Evolutionary conservation across 371 early-diverging fungal species (phyloP).

Genomic region (Mortierella sp.): DNA sequence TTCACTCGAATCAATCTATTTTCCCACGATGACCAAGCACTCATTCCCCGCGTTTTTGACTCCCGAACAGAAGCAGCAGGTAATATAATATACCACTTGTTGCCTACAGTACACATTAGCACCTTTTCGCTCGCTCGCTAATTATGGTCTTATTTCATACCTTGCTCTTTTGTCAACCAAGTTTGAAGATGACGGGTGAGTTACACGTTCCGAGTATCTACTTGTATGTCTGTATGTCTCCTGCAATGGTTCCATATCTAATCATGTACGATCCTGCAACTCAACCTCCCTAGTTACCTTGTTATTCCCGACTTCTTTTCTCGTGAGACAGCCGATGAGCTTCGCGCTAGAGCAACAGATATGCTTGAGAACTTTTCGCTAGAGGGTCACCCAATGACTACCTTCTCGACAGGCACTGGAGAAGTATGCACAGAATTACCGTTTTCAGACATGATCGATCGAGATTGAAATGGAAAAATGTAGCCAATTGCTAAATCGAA

Average conservation of each 20-base stretch:
- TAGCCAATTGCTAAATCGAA: background rate
- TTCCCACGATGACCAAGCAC: conserved; percentile 22
- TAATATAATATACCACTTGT: conserved; percentile 2
- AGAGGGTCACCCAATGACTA: conserved; percentile 83
- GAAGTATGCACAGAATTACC: conserved; percentile 23
- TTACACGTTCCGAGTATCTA: background rate
- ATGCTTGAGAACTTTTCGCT: conserved; percentile 77
- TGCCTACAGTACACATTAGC: background rate
- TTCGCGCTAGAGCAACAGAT: conserved; percentile 69
- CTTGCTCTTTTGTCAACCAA: background rate
- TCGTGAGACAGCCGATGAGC: conserved; percentile 59
- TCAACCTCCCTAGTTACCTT: conserved; percentile 64
- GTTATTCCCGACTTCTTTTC: conserved; percentile 80
- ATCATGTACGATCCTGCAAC: background rate
- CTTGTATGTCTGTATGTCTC: background rate
- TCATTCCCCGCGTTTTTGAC: conserved; percentile 37
- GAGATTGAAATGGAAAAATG: background rate
- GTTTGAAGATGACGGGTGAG: conserved; percentile 57
- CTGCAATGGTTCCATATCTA: background rate
- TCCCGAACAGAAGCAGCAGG: conserved; percentile 54
- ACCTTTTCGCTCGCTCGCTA: background rate
- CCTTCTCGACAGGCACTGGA: conserved; percentile 80
- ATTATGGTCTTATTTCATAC: background rate
- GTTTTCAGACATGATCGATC: background rate
- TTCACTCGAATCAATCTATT: background rate